phyloP scores from a whole-genome alignment of 202 grass and related monocot genomes.

The Alloteropsis angusta region DNA sequence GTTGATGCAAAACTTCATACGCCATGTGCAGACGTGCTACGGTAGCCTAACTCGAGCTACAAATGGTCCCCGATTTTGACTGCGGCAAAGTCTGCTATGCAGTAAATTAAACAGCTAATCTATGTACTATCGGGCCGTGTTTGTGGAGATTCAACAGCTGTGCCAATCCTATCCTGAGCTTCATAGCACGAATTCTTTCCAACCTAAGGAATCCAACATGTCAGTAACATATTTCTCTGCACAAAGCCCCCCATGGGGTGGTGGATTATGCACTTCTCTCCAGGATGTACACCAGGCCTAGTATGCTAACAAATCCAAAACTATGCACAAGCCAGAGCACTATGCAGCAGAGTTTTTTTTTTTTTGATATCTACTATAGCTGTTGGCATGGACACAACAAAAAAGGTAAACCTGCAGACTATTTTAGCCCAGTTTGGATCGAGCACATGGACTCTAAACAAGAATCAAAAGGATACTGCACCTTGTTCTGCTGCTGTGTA shows the following conservation, averaged over 20 bases:
- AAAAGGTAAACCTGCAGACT: not conserved
- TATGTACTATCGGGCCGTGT: not conserved
- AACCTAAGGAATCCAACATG: not conserved
- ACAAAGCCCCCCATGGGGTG: not conserved
- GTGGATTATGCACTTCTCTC: not conserved
- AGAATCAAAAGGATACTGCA: not conserved
- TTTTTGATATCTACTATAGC: not conserved
- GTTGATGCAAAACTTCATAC: not conserved
- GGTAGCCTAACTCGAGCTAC: not conserved
- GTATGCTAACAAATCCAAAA: not conserved
- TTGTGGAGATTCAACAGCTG: not conserved
- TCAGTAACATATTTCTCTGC: not conserved
- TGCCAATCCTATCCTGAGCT: not conserved
- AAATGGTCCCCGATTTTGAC: not conserved
- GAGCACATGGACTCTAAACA: not conserved
- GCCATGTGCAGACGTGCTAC: not conserved
- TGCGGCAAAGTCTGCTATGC: not conserved
- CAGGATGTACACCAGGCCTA: not conserved
- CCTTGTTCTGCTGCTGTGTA: not conserved
- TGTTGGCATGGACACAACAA: not conserved
- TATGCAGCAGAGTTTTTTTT: not conserved
- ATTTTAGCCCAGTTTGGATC: not conserved
- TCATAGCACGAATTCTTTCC: not conserved
- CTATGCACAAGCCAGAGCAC: slow-evolving; percentile 8
- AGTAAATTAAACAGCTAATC: too few relatives aligned